Conservation (phyloP, 2,329 filamentous ascomycete genomes). For the Fusarium fracticaudum region DNA sequence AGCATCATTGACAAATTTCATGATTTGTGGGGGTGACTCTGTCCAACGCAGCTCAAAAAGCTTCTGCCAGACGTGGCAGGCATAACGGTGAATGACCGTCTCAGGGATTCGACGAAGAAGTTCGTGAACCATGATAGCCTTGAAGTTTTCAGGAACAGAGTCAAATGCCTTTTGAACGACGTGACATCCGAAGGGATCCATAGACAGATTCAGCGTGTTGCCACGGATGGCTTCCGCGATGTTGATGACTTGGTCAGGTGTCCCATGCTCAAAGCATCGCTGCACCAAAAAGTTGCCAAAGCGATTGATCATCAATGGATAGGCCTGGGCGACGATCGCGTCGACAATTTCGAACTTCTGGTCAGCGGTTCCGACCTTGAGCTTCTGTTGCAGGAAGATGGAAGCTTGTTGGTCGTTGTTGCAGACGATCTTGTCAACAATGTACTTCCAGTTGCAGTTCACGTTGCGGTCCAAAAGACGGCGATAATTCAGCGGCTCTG, state of each 20-base stretch:
- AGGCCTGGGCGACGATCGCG: constrained; percentile 93
- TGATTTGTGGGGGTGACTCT: constrained; percentile 94
- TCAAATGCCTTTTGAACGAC: constrained; percentile 99
- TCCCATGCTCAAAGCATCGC: constrained; percentile 98
- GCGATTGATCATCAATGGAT: constrained; percentile 96
- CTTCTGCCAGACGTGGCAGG: constrained; percentile 99
- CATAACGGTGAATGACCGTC: constrained; percentile 97
- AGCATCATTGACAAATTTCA: constrained; percentile 97
- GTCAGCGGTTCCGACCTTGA: constrained; percentile 93
- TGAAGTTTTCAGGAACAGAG: constrained; percentile 96
- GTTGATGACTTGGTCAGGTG: constrained; percentile 90
- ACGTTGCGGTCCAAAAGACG: constrained; percentile 94
- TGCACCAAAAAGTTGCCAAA: constrained; percentile 99
- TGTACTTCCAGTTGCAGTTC: constrained; percentile 99
- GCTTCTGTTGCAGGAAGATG: constrained; percentile 98
- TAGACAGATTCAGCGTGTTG: constrained; percentile 92
- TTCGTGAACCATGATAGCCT: constrained; percentile 98
- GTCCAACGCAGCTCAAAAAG: constrained; percentile 97
- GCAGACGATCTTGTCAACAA: constrained; percentile 99
- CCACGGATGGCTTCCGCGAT: constrained; percentile 95
- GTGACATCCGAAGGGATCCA: constrained; percentile 98
- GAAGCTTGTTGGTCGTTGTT: constrained; percentile 99
- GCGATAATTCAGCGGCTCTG: constrained; percentile 95
- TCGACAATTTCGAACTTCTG: constrained; percentile 98
- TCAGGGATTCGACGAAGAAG: constrained; percentile 94